Evolutionary conservation across 768 basidiomycete genomes (phyloP), one percentile per base, ranked within the genome.

Genomic region (Phanerochaete sordida): DNA sequence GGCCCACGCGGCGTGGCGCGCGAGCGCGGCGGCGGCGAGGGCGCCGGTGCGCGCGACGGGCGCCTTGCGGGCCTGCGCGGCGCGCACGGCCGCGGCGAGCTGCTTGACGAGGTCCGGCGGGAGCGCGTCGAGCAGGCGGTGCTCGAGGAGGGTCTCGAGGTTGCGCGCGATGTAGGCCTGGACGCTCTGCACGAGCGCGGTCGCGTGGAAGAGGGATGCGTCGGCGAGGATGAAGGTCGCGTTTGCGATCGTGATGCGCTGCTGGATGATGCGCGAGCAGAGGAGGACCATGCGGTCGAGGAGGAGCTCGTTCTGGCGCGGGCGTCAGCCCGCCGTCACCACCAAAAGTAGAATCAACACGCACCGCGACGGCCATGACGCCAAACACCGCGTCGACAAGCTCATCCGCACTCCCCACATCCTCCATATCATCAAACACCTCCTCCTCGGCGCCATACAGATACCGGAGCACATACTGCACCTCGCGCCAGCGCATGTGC

Each of bases 281-380:
- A 96, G 74, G 1, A 91, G 80, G 35, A 93, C 82, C 21, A 98
- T 82, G 21, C 87, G 85, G 67, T 92, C 91, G n/a, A 98, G 77
- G 9, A 97, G 81, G 2, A 98, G 75, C 73, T 98, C 94, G 63
- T 90, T 95, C 89, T 95, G 62, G n/a, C n/a, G n/a, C n/a, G n/a
- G n/a, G n/a, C n/a, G n/a, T n/a, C n/a, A n/a, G n/a, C n/a, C n/a
- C n/a, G n/a, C n/a, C n/a, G n/a, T n/a, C n/a, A n/a, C n/a, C n/a
- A n/a, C n/a, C n/a, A n/a, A n/a, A n/a, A n/a, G n/a, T n/a, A n/a
- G n/a, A 15, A 9, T 3, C 24, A 2, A 50, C 57, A 76, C 83
- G 70, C 70, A 95, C 93, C 35, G 95, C 93, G 19, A 85, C 88
- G 35, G 87, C 87, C 72, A 97, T 83, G 16, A 98, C 86, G 23